Evolutionary conservation across 495 filamentous ascomycete genomes (phyloP).

Genomic region (Penicillium argentinense): DNA sequence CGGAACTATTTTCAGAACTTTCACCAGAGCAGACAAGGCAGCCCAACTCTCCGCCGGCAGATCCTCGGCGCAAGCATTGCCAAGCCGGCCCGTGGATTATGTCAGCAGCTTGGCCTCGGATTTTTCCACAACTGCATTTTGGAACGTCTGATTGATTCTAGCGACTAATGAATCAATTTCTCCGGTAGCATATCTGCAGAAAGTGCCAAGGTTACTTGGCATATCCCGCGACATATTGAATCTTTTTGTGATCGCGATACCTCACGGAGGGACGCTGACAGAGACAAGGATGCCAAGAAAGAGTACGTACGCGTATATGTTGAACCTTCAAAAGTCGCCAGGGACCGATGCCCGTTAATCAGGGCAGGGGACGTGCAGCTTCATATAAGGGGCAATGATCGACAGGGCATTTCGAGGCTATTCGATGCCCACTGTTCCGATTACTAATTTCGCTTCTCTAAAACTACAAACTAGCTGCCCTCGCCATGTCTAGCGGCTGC

Average conservation of each 20-base stretch:
- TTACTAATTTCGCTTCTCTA: not conserved
- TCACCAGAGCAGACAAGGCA: too few species aligned
- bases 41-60: too few species aligned
- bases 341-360: not conserved
- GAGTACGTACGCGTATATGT: conserved; percentile 13
- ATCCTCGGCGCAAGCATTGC: too few species aligned
- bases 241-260: not conserved
- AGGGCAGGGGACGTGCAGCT: not conserved
- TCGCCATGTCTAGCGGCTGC: not conserved
- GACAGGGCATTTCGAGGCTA: not conserved
- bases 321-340: not conserved
- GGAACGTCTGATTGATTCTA: too few species aligned
- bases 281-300: conserved; percentile 6
- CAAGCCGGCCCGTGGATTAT: too few species aligned
- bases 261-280: not conserved
- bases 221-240: too few species aligned
- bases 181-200: too few species aligned
- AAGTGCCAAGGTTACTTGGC: too few species aligned
- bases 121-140: too few species aligned
- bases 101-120: too few species aligned
- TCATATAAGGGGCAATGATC: conserved; percentile 1
- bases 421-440: not conserved
- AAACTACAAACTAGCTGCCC: not conserved
- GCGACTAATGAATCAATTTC: too few species aligned
- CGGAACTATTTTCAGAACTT: too few species aligned